phyloP scores from a whole-genome alignment of 257 asterid genomes.

The Solanum tarijense region DNA sequence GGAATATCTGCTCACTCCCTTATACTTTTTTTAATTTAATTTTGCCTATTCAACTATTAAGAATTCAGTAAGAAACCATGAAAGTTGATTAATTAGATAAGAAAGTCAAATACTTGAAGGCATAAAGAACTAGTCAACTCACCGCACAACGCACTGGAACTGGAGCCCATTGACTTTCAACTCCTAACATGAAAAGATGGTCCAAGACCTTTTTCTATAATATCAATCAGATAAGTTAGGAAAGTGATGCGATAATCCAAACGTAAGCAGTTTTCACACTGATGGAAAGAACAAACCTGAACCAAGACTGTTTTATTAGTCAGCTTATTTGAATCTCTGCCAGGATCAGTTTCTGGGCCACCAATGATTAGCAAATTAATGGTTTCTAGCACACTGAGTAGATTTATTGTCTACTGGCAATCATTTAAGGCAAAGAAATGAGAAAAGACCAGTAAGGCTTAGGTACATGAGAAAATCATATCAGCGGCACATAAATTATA shows the following conservation, averaged over 20 bases:
- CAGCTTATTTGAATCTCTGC: slow-evolving; percentile 46
- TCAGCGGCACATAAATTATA: not conserved
- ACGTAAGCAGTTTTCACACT: not conserved
- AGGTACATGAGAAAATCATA: not conserved
- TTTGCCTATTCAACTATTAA: not conserved
- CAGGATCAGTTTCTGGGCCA: slow-evolving; percentile 62
- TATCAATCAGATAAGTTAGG: slow-evolving; percentile 7
- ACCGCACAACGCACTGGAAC: slow-evolving; percentile 85
- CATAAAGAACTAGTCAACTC: slow-evolving; percentile 16
- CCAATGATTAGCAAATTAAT: slow-evolving; percentile 64
- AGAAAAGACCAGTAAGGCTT: slow-evolving; percentile 25
- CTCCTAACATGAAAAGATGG: slow-evolving; percentile 86
- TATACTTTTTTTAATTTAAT: not conserved
- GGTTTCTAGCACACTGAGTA: slow-evolving; percentile 81
- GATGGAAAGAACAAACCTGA: slow-evolving; percentile 51
- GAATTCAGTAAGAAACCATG: not conserved
- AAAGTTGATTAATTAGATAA: not conserved
- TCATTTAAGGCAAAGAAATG: slow-evolving; percentile 18
- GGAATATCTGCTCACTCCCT: not conserved
- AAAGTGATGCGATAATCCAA: not conserved
- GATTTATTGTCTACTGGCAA: slow-evolving; percentile 87
- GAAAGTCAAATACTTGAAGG: not conserved
- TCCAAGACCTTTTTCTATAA: slow-evolving; percentile 72
- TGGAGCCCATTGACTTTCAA: slow-evolving; percentile 98
- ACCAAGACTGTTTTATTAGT: slow-evolving; percentile 76